These are phyloP conservation scores for Rutstroemia sp. DNA, from an alignment of 2,329 filamentous ascomycete species.

Conservation along the genomic window DNA sequence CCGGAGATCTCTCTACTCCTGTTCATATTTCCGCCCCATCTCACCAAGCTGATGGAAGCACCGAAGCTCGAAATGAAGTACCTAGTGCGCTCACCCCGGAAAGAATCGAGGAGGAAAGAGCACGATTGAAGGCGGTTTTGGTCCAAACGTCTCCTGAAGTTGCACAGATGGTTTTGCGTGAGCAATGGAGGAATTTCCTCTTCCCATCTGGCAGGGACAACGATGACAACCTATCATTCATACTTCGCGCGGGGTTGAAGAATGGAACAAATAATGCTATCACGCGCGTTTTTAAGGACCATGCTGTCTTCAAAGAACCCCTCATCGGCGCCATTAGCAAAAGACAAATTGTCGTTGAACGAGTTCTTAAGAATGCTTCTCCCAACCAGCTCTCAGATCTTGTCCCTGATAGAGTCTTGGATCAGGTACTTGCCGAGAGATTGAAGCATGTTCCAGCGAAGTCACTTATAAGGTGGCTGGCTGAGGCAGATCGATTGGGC, in stretches of 20 bases:
- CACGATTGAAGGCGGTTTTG: constrained; percentile 17
- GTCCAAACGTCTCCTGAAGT: constrained; percentile 16
- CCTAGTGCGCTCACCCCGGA: neutral
- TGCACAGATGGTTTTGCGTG: constrained; percentile 17
- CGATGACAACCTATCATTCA: constrained; percentile 21
- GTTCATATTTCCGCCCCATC: neutral
- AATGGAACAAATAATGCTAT: constrained; percentile 19
- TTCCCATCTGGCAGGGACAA: constrained; percentile 15
- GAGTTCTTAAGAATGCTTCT: constrained; percentile 13
- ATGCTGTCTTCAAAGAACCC: constrained; percentile 14
- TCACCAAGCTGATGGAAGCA: neutral
- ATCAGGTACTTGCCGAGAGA: constrained; percentile 14
- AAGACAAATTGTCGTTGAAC: constrained; percentile 14
- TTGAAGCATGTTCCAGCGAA: constrained; percentile 19
- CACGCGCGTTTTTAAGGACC: constrained; percentile 19
- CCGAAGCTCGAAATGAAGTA: neutral
- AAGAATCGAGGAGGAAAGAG: constrained; percentile 16
- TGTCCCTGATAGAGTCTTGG: constrained; percentile 17
- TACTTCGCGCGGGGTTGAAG: constrained; percentile 23
- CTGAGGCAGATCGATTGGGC: constrained; percentile 22
- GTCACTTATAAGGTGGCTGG: constrained; percentile 22
- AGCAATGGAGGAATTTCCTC: constrained; percentile 19
- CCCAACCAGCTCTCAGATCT: constrained; percentile 11
- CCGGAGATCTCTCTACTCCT: neutral
- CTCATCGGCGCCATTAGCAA: constrained; percentile 12